Evolutionary conservation across 345 rosid genomes (phyloP).

Genomic region (Citrus medica): DNA sequence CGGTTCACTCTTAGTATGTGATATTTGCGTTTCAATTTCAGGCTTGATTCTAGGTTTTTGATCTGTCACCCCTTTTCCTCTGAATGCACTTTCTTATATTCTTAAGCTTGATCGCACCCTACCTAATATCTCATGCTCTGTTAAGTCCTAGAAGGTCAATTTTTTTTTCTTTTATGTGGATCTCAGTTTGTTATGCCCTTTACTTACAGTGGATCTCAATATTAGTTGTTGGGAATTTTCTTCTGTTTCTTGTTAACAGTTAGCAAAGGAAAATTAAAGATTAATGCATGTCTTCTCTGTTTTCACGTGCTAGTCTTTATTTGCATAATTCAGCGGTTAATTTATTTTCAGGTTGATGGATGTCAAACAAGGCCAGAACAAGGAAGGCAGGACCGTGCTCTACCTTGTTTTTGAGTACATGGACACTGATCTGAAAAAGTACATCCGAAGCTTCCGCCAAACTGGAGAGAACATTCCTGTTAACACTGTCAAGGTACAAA

Average conservation of each 20-base stretch:
- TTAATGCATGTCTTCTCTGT: neutral
- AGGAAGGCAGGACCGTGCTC: conserved; percentile 86
- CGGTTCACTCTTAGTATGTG: neutral
- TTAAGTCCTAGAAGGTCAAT: neutral
- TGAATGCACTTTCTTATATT: neutral
- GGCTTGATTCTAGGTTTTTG: neutral
- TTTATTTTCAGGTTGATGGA: conserved; percentile 57
- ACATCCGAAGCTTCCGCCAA: conserved; percentile 67
- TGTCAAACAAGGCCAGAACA: conserved; percentile 88
- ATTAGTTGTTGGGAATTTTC: neutral
- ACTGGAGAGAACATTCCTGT: conserved; percentile 53
- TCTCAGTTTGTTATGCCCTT: neutral
- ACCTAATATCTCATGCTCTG: neutral
- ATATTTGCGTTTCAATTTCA: neutral
- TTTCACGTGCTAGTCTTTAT: neutral
- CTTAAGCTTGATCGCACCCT: neutral
- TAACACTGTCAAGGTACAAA: conserved; percentile 47
- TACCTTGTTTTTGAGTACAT: conserved; percentile 89
- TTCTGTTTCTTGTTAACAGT: neutral
- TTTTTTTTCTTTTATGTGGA: neutral
- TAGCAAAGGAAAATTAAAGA: neutral
- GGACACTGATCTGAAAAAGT: conserved; percentile 93
- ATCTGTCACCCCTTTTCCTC: neutral
- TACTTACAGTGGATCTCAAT: neutral
- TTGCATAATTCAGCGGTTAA: neutral